Conservation (phyloP, 257 asterid genomes). For the Solanum chmielewskii region DNA sequence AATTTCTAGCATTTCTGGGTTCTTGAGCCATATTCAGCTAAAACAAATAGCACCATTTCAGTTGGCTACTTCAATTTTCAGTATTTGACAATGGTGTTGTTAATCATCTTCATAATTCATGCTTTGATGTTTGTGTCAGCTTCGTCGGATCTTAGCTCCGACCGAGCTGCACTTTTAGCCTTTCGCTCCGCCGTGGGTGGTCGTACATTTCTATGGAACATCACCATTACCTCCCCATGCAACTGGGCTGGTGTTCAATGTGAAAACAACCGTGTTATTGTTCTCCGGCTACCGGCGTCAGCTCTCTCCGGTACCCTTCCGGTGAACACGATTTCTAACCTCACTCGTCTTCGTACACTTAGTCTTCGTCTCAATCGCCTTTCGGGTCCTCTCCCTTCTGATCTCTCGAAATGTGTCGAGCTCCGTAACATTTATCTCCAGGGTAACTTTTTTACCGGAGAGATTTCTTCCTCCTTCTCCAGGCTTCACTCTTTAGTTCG, state of each 20-base stretch:
- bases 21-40: neutral
- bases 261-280: slow-evolving; percentile 45
- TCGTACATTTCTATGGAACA: slow-evolving; percentile 61
- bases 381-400: slow-evolving; percentile 51
- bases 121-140: slow-evolving; percentile 4
- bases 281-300: slow-evolving; percentile 64
- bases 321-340: slow-evolving; percentile 22
- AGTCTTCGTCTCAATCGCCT: slow-evolving; percentile 73
- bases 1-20: neutral
- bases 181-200: slow-evolving; percentile 67
- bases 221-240: slow-evolving; percentile 44
- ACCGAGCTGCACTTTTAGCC: slow-evolving; percentile 49
- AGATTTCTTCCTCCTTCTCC: slow-evolving; percentile 13
- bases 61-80: neutral
- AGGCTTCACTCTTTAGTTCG: slow-evolving; percentile 37
- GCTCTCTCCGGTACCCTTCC: slow-evolving; percentile 58
- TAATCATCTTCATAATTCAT: slow-evolving; percentile 10
- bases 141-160: slow-evolving; percentile 40
- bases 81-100: slow-evolving; percentile 2
- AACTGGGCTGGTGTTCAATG: slow-evolving; percentile 60
- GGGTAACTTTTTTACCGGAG: slow-evolving; percentile 54
- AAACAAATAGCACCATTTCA: neutral
- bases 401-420: slow-evolving; percentile 29
- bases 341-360: slow-evolving; percentile 52
- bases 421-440: slow-evolving; percentile 63